Base-by-base conservation (phyloP, 352 stramenopile genomes). In the Pelagophyceae sp. region DNA sequence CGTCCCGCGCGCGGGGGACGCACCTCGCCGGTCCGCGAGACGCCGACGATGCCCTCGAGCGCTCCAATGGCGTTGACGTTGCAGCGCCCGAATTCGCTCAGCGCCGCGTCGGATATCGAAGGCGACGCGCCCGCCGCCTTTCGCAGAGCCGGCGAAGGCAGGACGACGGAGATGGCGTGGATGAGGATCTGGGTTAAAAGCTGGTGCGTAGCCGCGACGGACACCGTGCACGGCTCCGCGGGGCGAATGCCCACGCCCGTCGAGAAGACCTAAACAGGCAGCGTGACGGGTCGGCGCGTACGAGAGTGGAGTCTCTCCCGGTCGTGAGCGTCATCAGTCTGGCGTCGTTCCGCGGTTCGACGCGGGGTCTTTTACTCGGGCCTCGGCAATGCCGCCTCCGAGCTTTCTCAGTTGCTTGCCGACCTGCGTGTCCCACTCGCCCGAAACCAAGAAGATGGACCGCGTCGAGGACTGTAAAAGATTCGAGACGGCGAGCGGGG, bases 171-270 rank as follows among this genome's bases (percentile, higher is more conserved):
- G 63, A 76, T 79, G n/a, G 88, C 85, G 67, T 89, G 85, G 75
- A 85, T 76, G 32, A 89, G 87, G n/a, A 90, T 82, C 76, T 89
- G 88, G n/a, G 86, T 90, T 33, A 90, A 76, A 2, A 90, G 78
- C 64, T 90, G 86, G 72, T 90, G 86, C 5, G 86, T 89, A 19
- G 85, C 86, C 33, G 77, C 86, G 5, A 89, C 85, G 50, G 79
- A 84, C 0, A 90, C 77, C 32, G 82, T 87, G 72, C 86, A 89
- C n/a, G 86, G 86, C 76, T 90, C 86, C n/a, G 85, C 86, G 63
- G 85, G 84, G 29, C 86, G 60, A 0, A 90, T 82, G 19, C 86
- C 86, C 77, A 86, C 80, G 54, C 86, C 82, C 0, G 86, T 90
- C 29, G 84, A 84, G 77, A 90, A 90, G 69, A 90, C 88, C n/a